Conservation (phyloP, 2,329 filamentous ascomycete genomes). For the Aurifilum marmelostoma region DNA sequence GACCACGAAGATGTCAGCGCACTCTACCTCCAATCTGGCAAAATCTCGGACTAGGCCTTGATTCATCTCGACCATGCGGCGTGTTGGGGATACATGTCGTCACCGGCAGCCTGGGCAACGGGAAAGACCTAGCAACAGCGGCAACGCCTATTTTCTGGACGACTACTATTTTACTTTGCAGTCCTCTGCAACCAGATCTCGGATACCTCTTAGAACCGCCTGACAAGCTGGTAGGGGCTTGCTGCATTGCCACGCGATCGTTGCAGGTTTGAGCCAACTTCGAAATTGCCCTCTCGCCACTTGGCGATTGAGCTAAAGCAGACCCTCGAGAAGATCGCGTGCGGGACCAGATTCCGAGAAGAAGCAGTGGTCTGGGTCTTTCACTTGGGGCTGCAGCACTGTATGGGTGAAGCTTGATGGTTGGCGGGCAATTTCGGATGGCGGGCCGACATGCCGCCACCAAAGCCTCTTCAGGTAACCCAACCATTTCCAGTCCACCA, state of each 20-base stretch:
- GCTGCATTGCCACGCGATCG: neutral
- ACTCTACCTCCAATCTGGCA: neutral
- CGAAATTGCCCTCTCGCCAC: conserved; percentile 10
- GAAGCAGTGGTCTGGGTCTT: neutral
- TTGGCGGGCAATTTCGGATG: conserved; percentile 28
- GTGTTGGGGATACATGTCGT: neutral
- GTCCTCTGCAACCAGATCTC: neutral
- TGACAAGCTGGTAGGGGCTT: neutral
- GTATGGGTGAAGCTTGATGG: conserved; percentile 15
- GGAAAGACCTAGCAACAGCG: neutral
- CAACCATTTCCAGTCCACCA: conserved; percentile 18
- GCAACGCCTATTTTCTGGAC: neutral
- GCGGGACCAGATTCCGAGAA: conserved; percentile 1
- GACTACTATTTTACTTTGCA: neutral
- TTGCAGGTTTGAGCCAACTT: conserved; percentile 4
- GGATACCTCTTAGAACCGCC: neutral
- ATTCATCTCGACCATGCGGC: neutral
- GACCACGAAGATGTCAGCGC: neutral
- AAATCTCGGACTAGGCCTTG: neutral
- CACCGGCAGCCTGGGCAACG: neutral
- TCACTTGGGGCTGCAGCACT: conserved; percentile 20
- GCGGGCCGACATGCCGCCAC: conserved; percentile 25
- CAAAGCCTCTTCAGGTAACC: conserved; percentile 14
- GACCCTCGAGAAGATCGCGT: neutral
- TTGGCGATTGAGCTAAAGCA: conserved; percentile 2